phyloP scores from a whole-genome alignment of 164 flowering plant genomes.

The Buxus sempervirens region DNA sequence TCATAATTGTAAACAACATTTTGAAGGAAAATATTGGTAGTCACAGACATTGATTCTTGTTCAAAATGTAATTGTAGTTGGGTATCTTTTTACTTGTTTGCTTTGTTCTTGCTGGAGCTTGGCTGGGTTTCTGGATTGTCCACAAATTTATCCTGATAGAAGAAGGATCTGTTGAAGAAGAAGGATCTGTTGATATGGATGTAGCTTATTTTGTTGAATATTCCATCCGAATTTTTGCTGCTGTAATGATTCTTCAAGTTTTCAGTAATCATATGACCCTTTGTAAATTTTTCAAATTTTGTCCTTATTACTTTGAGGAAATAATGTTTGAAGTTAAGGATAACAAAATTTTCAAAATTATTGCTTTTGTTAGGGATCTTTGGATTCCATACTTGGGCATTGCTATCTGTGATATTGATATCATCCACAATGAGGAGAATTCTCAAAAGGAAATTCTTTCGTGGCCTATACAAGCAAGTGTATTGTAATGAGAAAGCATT shows the following conservation, averaged over 20 bases:
- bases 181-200: constrained; percentile 69
- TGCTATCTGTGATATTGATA: constrained; percentile 47
- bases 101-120: constrained; percentile 75
- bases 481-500: neutral
- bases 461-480: constrained; percentile 50
- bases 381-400: constrained; percentile 69
- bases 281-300: neutral
- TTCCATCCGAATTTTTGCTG: constrained; percentile 65
- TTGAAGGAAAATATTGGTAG: neutral
- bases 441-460: constrained; percentile 31
- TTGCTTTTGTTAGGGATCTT: constrained; percentile 51
- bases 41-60: constrained; percentile 5
- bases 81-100: constrained; percentile 52
- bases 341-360: neutral
- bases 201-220: constrained; percentile 64
- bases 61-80: constrained; percentile 50
- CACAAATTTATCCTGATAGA: constrained; percentile 69
- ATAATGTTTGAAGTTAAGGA: neutral
- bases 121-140: constrained; percentile 94
- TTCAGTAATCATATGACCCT: neutral
- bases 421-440: constrained; percentile 38
- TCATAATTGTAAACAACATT: neutral
- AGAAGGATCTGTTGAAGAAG: constrained; percentile 87
- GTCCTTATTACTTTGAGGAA: neutral
- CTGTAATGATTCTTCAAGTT: constrained; percentile 76